Conservation (phyloP, 2,329 filamentous ascomycete species). For the Thielaviopsis euricoi region DNA sequence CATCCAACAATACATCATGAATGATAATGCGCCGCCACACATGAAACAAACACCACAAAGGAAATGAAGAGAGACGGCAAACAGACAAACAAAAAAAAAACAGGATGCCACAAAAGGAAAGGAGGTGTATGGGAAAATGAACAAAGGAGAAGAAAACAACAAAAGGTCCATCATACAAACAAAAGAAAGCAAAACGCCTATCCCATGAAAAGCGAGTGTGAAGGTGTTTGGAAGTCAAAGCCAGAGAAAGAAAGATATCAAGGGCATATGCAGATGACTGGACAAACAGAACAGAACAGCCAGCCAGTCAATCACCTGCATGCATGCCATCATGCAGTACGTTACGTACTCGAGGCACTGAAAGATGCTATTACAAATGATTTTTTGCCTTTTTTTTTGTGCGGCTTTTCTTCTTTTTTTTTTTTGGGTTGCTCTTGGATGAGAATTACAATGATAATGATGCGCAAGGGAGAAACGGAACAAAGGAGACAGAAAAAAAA, state of each 20-base stretch:
- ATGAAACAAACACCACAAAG: neutral
- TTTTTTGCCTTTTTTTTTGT: neutral
- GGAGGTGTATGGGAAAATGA: neutral
- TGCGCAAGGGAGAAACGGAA: neutral
- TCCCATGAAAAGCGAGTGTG: slow-evolving; percentile 9
- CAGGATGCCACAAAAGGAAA: neutral
- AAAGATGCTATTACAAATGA: neutral
- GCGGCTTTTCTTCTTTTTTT: neutral
- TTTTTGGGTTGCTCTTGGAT: neutral
- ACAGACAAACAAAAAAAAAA: neutral
- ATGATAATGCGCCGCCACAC: neutral
- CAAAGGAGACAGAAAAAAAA: neutral
- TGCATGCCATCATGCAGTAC: too few species aligned
- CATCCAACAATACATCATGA: too few species aligned
- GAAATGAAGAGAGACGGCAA: neutral
- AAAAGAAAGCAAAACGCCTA: slow-evolving; percentile 8
- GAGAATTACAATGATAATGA: neutral
- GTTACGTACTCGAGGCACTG: neutral
- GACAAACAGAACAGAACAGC: too few species aligned
- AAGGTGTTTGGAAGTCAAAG: neutral
- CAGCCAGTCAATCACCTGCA: too few species aligned
- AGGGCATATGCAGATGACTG: neutral
- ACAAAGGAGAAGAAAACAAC: neutral
- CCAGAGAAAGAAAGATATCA: neutral
- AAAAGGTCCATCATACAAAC: too few species aligned